Evolutionary conservation across 495 filamentous ascomycete species (phyloP), one percentile per base, ranked within the genome.

Genomic region (Talaromyces ruber): DNA sequence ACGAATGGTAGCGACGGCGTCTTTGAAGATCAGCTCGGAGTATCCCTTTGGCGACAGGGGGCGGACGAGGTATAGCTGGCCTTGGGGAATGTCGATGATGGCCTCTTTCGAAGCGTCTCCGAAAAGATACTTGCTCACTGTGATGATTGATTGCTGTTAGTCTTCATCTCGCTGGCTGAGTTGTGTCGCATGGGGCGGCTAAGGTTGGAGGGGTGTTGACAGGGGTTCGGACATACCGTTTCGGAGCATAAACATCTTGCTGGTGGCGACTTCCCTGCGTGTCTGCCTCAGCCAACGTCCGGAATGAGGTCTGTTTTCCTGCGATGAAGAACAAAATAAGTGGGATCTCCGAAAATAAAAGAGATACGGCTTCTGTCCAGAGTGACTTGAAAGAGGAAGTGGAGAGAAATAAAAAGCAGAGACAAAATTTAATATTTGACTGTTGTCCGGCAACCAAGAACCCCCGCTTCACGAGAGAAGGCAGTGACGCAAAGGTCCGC

Each of bases 11-110:
- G 93, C 92, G 30, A 88, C 91, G 32, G 91, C 87, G 86, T 98
- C 94, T 69, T 96, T 97, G 84, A 97, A 98, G 74, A 98, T 96
- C 67, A 97, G 90, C 73, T 98, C 95, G 0, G 92, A 97, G 68
- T 96, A 96, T 62, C 94, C 94, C 74, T 98, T 98, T 30, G 92
- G 90, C 1, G 94, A 98, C 29, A 91, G 81, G 5, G 94, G 94
- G 64, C 94, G 90, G 67, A 98, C 95, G 60, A 98, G 88, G 71
- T 96, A 98, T 30, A 98, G 90, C 76, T 97, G 91, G 66, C 94
- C 94, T 72, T 97, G 90, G 6, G 94, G 84, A 30, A 98, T 87
- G 68, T 97, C 91, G 72, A 97, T 91, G 71, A 98, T 88, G 22
- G 89, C 86, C 71, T 98, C 94, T 78, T 96, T 96, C 63, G 88